Base-by-base conservation (phyloP, 352 stramenopile genomes). In the Pseudoperonospora humuli region DNA sequence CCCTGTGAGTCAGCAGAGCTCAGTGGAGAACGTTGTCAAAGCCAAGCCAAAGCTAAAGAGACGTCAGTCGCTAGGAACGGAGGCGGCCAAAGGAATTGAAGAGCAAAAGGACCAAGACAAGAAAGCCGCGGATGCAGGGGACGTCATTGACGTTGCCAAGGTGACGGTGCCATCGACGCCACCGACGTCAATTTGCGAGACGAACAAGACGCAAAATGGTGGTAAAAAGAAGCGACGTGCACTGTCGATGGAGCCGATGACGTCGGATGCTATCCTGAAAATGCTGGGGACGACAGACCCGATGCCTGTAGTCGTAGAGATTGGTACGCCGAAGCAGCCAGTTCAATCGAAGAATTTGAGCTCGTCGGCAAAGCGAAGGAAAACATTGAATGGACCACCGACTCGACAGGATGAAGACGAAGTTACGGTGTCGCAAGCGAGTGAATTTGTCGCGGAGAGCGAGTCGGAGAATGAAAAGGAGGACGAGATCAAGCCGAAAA, bases 241-340 rank as follows among this genome's bases (percentile, higher is more conserved):
- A 2, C 28, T 70, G 13, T 85, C 72, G 3, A 87, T 87, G 75
- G 75, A 87, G 38, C 72, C 75, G 0, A 75, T 75, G 57, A 61
- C 70, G 24, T 82, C 72, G 3, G 68, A 87, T 34, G 57, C 66
- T 2, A 87, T 85, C 17, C 48, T 75, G 28, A 76, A 74, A 38
- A 54, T 81, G 20, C 50, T 86, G 11, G 64, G 60, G 1, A 52
- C 36, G 15, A 59, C 47, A 2, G 49, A 56, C 33, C 48, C 58
- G n/a, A 48, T 38, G 4, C 8, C 29, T 10, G 25, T 42, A 43
- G 28, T 11, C 3, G 18, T 10, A 21, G 35, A 39, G 17, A 25
- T 53, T 3, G 50, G 35, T 24, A 67, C 57, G 19, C 57, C 57
- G 7, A 54, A 52, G 13, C 58, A 64, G 29, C 50, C 37, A 5